Evolutionary conservation across 768 basidiomycete genomes (phyloP), one percentile per base, ranked within the genome.

Genomic region (Psilocybe cyanescens): DNA sequence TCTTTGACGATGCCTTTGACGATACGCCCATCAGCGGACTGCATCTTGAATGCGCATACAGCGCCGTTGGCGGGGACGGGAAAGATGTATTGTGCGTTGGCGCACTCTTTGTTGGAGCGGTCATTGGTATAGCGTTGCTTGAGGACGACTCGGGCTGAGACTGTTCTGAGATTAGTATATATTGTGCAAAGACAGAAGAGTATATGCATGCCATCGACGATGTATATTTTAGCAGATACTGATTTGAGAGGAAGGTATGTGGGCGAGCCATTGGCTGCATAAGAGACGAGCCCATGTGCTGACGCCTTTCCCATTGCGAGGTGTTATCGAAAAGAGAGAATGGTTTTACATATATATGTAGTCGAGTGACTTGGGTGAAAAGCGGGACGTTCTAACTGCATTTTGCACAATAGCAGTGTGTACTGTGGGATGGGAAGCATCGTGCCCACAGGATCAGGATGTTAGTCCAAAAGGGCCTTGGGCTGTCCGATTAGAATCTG

Each of bases 21-120:
- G 1, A 60, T 37, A 35, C 46, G 53, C 1, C 54, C 59, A 33
- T 28, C 45, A 1, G 53, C 41, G 8, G 59, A 39, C 11, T 50
- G 45, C 53, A 60, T 55, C 8, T 55, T 60, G 47, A 60, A 60
- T 1, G 47, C 54, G 17, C 59, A 60, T 33, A 60, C 59, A n/a
- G 59, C 54, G 5, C 59, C 59, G 28, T 55, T 50, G 1, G 59
- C 59, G 24, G 59, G 59, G 4, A 60, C 54, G 4, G 59, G 59
- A 55, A 60, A 60, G 8, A 50, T 54, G 28, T 55, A 55, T 31
- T 60, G 59, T 9, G 59, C 35, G 1, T 31, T 48, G 4, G 54
- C 46, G 16, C 33, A 60, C 46, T 35, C 8, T 24, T 29, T 35
- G 31, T 29, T 17, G 30, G 41, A 24, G 35, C 17, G 19, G 30